Conservation (phyloP, 768 basidiomycete species). For the Auriscalpium microsporum region DNA sequence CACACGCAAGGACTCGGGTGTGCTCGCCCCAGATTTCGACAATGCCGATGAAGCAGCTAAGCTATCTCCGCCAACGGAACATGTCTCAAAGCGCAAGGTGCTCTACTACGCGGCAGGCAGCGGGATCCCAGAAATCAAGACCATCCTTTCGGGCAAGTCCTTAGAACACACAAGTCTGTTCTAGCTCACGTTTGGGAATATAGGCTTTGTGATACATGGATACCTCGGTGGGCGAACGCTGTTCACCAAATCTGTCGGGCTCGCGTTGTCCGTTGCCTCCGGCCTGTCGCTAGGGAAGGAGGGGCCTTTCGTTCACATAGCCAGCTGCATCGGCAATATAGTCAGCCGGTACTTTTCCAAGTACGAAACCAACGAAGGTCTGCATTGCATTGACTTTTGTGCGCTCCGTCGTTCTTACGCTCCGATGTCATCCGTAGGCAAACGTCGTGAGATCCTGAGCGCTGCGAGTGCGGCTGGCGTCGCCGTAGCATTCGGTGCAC, state of each 20-base stretch:
- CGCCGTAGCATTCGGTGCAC: constrained; percentile 94
- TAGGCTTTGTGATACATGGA: constrained; percentile 94
- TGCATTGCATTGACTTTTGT: not conserved
- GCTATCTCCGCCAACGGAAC: constrained; percentile 15
- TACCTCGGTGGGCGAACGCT: constrained; percentile 88
- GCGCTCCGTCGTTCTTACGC: not conserved
- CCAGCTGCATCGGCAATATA: constrained; percentile 89
- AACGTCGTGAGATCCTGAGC: constrained; percentile 88
- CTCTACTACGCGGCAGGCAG: constrained; percentile 94
- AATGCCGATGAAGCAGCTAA: constrained; percentile 14
- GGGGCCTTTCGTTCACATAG: constrained; percentile 86
- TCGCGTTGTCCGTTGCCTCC: constrained; percentile 86
- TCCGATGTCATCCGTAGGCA: constrained; percentile 39
- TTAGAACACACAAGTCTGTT: not conserved
- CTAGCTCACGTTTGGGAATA: constrained; percentile 5
- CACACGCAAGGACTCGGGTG: constrained; percentile 85
- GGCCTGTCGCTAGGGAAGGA: constrained; percentile 82
- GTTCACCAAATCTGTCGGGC: constrained; percentile 82
- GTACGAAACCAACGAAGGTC: constrained; percentile 93
- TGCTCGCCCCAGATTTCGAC: constrained; percentile 40
- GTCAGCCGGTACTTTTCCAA: constrained; percentile 77
- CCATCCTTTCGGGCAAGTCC: constrained; percentile 68
- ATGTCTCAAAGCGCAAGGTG: constrained; percentile 46
- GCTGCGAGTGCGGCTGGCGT: constrained; percentile 97
- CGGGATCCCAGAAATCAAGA: constrained; percentile 96